Percentiles rank a stretch among this genome's conserved stretches.
Conservation (phyloP, 805 yeast species). For the Ogataea trehalophila region DNA sequence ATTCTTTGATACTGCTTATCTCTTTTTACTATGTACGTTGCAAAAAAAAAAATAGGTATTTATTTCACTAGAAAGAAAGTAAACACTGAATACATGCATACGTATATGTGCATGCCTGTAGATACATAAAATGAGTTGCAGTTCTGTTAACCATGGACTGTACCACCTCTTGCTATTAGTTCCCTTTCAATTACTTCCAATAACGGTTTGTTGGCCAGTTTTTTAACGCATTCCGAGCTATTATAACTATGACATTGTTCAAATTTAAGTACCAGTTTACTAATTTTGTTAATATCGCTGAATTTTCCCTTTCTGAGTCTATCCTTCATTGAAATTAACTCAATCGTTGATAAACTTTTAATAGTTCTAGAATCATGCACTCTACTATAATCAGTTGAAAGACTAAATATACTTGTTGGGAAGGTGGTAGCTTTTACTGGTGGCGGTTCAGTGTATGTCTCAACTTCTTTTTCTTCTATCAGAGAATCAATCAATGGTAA, state of each 20-base stretch:
- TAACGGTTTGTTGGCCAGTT: conserved; percentile 10
- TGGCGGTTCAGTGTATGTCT: background rate
- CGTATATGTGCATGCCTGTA: too few species aligned
- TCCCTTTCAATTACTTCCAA: conserved; percentile 15
- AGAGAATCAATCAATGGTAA: background rate
- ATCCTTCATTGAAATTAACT: conserved; percentile 16
- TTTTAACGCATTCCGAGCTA: conserved; percentile 6
- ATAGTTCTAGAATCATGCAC: conserved; percentile 10
- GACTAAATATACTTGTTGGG: conserved; percentile 7
- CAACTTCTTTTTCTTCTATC: background rate
- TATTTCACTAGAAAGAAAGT: too few species aligned
- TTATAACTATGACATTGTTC: conserved; percentile 13
- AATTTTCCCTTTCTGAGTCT: conserved; percentile 9
- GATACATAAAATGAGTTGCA: too few species aligned
- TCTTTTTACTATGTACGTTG: background rate
- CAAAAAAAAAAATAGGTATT: too few species aligned
- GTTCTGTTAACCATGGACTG: too few species aligned
- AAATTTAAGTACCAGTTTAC: conserved; percentile 14
- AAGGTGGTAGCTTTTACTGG: too few species aligned
- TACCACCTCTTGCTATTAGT: conserved; percentile 8
- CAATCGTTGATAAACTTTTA: conserved; percentile 11
- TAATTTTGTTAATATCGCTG: conserved; percentile 17
- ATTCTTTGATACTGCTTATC: background rate
- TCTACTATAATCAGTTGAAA: conserved; percentile 9
- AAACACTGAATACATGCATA: too few species aligned